These are phyloP conservation scores for Capronia coronata DNA, from an alignment of 2,329 filamentous ascomycete genomes.

Conservation along the genomic window DNA sequence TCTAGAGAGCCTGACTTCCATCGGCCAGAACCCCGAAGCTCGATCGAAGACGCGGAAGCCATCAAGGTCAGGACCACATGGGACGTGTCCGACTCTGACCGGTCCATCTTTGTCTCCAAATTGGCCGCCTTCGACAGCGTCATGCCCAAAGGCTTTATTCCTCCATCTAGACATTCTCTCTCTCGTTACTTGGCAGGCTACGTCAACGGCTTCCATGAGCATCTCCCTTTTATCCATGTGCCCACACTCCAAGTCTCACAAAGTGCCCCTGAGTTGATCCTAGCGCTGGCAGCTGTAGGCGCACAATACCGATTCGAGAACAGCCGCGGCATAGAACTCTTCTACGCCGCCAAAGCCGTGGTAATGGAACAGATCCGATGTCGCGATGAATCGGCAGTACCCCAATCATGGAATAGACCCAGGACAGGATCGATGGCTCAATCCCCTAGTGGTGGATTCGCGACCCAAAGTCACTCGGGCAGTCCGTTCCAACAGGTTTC, in stretches of 20 bases:
- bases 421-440: constrained; percentile 35
- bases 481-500: constrained; percentile 39
- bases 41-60: constrained; percentile 35
- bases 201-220: constrained; percentile 47
- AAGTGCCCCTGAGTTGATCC: constrained; percentile 44
- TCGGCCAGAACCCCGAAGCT: constrained; percentile 32
- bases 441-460: constrained; percentile 37
- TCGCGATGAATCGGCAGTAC: constrained; percentile 43
- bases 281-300: constrained; percentile 47
- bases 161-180: constrained; percentile 45
- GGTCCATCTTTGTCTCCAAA: constrained; percentile 41
- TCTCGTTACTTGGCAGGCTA: constrained; percentile 48
- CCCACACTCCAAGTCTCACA: constrained; percentile 43
- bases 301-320: constrained; percentile 47
- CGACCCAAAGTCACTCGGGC: constrained; percentile 37
- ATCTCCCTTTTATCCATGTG: constrained; percentile 48
- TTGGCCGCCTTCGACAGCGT: constrained; percentile 43
- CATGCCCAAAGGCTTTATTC: constrained; percentile 42
- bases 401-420: constrained; percentile 39
- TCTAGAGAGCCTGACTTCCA: constrained; percentile 38
- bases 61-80: constrained; percentile 39
- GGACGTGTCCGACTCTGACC: constrained; percentile 44
- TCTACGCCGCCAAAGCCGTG: constrained; percentile 52
- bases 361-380: constrained; percentile 47
- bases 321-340: constrained; percentile 49